Base-by-base conservation (phyloP, 306 rosid genomes). In the Cucurbita argyrosperma region DNA sequence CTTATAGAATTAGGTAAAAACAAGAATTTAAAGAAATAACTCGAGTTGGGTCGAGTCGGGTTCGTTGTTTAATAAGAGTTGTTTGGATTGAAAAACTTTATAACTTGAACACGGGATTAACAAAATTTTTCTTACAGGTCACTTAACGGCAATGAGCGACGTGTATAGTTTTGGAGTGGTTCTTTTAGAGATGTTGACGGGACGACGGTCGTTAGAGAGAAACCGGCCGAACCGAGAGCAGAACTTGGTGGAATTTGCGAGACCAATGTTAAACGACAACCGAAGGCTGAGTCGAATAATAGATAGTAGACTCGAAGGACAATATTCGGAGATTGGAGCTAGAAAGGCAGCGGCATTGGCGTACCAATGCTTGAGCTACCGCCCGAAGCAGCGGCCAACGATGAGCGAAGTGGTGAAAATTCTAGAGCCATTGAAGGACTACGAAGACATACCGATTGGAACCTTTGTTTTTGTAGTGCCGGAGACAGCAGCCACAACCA, bases 131-230 rank as follows among this genome's bases (percentile, higher is more conserved):
- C 35, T 30, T 30, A 30, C 35, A 86, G 97, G 99, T 71, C 99
- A 94, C 78, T 84, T 94, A 83, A 94, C 99, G 12, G 87, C 99
- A 2, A 89, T 79, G 95, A 94, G 99, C 49, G 99, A 94, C 35
- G 97, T 91, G 65, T 94, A 94, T 30, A 94, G 99, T 15, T 94
- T 94, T 39, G 99, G 99, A 64, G 99, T 95, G 0, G 90, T 95
- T 0, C 82, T 95, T 0, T 70, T 95, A 49, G 99, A 95, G 84
- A 42, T 91, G 10, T 67, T 95, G 59, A 88, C 99, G 0, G 99
- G 99, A 4, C 83, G 91, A 74, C 85, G 87, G 6, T 91, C 99
- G 0, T 87, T 95, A 54, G 99, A 95, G 73, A 95, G 84, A 71
- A 81, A 14, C 8, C 80, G 99, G 0, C 92, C 95, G 0, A 56